Conservation (phyloP, 306 rosid genomes). For the Trifolium fragiferum region DNA sequence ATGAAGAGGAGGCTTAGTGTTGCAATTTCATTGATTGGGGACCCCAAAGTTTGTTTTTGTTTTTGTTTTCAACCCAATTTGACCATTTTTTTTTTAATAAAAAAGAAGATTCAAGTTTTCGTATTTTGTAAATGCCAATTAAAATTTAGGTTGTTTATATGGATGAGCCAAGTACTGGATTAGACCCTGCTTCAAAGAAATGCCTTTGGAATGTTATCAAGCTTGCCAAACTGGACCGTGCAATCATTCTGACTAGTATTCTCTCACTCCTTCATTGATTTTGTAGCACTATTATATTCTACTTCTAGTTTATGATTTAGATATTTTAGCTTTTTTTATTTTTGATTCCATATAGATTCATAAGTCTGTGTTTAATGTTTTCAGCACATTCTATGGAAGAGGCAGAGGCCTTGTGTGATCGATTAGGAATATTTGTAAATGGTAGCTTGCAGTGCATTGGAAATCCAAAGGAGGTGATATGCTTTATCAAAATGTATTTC, state of each 20-base stretch:
- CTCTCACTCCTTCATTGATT: constrained; percentile 39
- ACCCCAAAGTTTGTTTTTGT: constrained; percentile 70
- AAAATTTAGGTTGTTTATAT: constrained; percentile 78
- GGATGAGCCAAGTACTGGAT: constrained; percentile 94
- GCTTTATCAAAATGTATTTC: constrained; percentile 27
- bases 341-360: constrained; percentile 26
- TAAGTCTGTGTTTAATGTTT: constrained; percentile 39
- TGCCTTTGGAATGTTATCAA: constrained; percentile 79
- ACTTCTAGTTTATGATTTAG: constrained; percentile 7
- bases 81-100: neutral
- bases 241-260: constrained; percentile 85
- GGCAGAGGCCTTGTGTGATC: constrained; percentile 85
- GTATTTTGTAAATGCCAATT: constrained; percentile 8
- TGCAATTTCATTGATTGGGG: constrained; percentile 83
- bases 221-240: constrained; percentile 77
- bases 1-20: constrained; percentile 96
- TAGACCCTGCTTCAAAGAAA: constrained; percentile 90
- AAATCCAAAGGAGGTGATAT: constrained; percentile 75
- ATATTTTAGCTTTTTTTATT: constrained; percentile 4
- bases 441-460: constrained; percentile 92
- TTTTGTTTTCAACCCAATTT: constrained; percentile 32
- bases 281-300: constrained; percentile 15
- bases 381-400: constrained; percentile 99
- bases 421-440: constrained; percentile 80
- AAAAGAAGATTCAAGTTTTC: constrained; percentile 22